Conservation (phyloP, 2,329 filamentous ascomycete species). For the Plectosphaerella sp. region DNA sequence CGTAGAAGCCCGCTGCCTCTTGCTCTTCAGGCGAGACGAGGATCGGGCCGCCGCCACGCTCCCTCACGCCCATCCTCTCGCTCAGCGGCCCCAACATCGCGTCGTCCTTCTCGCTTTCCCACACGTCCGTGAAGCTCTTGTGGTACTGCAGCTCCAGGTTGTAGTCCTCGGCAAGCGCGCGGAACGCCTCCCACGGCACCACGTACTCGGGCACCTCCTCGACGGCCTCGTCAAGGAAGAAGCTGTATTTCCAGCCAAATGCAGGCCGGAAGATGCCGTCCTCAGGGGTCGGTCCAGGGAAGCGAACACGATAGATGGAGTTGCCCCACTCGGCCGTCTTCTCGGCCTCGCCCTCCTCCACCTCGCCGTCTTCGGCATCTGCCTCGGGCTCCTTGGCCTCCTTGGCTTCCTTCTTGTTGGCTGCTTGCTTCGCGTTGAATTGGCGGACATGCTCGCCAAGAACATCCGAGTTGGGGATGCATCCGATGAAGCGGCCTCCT, state of each 20-base stretch:
- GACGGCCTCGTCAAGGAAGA: conserved; percentile 92
- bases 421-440: conserved; percentile 59
- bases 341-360: conserved; percentile 59
- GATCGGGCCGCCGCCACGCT: conserved; percentile 60
- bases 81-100: conserved; percentile 75
- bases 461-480: conserved; percentile 95
- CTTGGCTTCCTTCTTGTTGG: conserved; percentile 31
- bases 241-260: conserved; percentile 97
- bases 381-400: conserved; percentile 18
- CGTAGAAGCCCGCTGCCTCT: conserved; percentile 87
- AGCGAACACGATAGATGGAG: conserved; percentile 84
- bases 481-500: conserved; percentile 88
- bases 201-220: conserved; percentile 97
- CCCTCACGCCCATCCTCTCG: conserved; percentile 92
- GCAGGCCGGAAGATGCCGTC: conserved; percentile 92
- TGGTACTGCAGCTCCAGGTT: conserved; percentile 95
- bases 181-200: conserved; percentile 96
- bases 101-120: conserved; percentile 87
- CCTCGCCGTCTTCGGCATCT: conserved; percentile 37
- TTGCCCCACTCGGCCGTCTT: conserved; percentile 84
- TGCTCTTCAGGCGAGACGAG: conserved; percentile 81
- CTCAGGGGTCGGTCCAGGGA: conserved; percentile 74
- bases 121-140: conserved; percentile 85
- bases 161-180: conserved; percentile 91
- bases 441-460: conserved; percentile 73